phyloP scores from a whole-genome alignment of 2,329 filamentous ascomycete species.

The Leptodontidium sp. region DNA sequence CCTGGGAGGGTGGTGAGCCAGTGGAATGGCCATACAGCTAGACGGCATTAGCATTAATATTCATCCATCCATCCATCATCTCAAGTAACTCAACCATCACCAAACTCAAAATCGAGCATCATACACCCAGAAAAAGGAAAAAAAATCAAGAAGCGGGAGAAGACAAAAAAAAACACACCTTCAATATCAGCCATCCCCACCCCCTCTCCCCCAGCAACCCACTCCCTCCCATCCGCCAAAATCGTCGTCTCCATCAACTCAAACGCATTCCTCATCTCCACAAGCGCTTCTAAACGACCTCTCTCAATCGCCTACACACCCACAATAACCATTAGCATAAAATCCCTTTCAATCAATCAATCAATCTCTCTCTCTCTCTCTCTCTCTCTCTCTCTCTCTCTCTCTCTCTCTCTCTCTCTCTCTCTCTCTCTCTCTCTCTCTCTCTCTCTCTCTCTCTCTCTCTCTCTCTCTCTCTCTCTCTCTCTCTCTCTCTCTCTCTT shows the following conservation, averaged over 20 bases:
- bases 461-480: slow-evolving; percentile 51
- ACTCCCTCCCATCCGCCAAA: slow-evolving; percentile 70
- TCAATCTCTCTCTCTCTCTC: slow-evolving; percentile 55
- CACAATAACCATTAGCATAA: background rate
- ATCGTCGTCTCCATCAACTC: slow-evolving; percentile 67
- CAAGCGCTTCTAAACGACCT: slow-evolving; percentile 56
- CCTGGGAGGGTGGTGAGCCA: slow-evolving; percentile 67
- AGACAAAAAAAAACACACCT: no score
- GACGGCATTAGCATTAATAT: no score
- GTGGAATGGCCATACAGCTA: slow-evolving; percentile 70
- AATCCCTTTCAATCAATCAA: background rate
- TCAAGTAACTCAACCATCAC: no score
- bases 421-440: slow-evolving; percentile 51
- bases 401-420: slow-evolving; percentile 51
- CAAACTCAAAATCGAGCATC: background rate
- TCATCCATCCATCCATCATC: no score
- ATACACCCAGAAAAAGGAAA: no score
- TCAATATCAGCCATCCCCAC: slow-evolving; percentile 74
- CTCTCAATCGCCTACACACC: background rate
- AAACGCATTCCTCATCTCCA: slow-evolving; percentile 62
- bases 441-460: slow-evolving; percentile 51
- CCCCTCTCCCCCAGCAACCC: slow-evolving; percentile 62
- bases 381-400: slow-evolving; percentile 50
- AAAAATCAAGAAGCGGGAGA: no score
- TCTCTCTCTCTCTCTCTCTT: slow-evolving; percentile 51